Percentiles rank a stretch among this genome's conserved stretches.
phyloP scores from a whole-genome alignment of 129 eudicot species.

The Pseudognaphalium luteoalbum region DNA sequence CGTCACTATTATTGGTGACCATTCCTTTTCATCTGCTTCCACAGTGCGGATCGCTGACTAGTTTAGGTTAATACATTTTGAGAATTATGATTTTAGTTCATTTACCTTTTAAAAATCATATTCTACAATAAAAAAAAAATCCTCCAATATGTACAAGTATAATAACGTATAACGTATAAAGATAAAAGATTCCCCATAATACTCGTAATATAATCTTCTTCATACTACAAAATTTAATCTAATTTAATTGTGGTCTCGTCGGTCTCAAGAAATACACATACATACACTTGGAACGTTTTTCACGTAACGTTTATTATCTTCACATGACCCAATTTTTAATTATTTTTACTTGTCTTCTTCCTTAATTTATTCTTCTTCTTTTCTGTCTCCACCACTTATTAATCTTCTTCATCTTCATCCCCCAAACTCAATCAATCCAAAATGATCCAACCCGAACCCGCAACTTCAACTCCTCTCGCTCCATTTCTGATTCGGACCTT shows the following conservation, averaged over 20 bases:
- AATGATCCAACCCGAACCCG: constrained; percentile 35
- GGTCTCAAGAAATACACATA: background rate
- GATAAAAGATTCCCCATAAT: no score
- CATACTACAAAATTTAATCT: no score
- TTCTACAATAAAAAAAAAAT: no score
- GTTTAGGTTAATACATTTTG: no score
- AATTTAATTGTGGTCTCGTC: background rate
- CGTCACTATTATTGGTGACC: no score
- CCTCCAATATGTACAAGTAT: no score
- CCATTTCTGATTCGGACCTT: constrained; percentile 50
- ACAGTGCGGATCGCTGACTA: no score
- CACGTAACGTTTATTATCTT: background rate
- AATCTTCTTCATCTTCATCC: constrained; percentile 1
- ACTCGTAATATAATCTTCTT: no score
- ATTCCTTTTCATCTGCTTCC: no score
- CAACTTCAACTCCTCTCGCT: constrained; percentile 40
- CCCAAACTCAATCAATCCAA: background rate
- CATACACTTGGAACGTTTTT: background rate
- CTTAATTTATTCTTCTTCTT: background rate
- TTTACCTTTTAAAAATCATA: no score
- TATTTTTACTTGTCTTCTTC: background rate
- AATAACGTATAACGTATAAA: no score
- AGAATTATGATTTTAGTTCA: no score
- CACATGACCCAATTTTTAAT: background rate
- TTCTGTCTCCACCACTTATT: constrained; percentile 12